Evolutionary conservation across 2,329 filamentous ascomycete genomes (phyloP).

Genomic region (Aspergillus hortae): DNA sequence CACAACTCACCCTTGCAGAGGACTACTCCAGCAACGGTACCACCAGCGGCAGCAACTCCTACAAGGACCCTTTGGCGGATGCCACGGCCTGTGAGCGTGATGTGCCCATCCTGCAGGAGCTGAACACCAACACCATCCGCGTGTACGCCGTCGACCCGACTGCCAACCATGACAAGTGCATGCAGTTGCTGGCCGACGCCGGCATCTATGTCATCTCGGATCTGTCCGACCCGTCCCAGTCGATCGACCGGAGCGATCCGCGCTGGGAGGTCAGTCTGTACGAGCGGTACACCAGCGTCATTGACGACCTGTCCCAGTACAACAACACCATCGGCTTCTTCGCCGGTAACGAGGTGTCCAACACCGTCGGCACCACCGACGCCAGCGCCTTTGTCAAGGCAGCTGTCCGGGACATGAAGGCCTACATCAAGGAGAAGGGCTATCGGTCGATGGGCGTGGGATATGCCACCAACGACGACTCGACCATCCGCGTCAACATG

Average conservation of each 20-base stretch:
- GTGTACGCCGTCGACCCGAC: slow-evolving; percentile 86
- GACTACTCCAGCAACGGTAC: slow-evolving; percentile 58
- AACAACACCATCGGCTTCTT: slow-evolving; percentile 94
- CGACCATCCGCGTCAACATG: slow-evolving; percentile 72
- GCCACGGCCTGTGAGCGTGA: slow-evolving; percentile 70
- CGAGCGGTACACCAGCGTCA: slow-evolving; percentile 72
- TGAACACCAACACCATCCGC: slow-evolving; percentile 86
- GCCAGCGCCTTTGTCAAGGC: slow-evolving; percentile 95
- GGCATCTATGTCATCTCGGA: slow-evolving; percentile 95
- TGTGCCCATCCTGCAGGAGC: slow-evolving; percentile 70
- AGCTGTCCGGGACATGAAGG: slow-evolving; percentile 89
- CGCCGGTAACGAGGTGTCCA: slow-evolving; percentile 94
- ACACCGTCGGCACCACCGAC: slow-evolving; percentile 77
- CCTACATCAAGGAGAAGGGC: slow-evolving; percentile 75
- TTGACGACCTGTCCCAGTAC: slow-evolving; percentile 76
- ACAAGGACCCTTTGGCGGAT: slow-evolving; percentile 78
- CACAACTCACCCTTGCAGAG: slow-evolving; percentile 35
- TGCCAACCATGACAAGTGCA: slow-evolving; percentile 73
- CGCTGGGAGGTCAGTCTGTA: slow-evolving; percentile 75
- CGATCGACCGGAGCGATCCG: slow-evolving; percentile 79
- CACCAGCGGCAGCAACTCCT: slow-evolving; percentile 46
- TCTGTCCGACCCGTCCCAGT: slow-evolving; percentile 71
- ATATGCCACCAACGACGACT: slow-evolving; percentile 91
- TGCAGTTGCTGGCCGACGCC: slow-evolving; percentile 71
- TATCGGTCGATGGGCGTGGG: slow-evolving; percentile 81